Evolutionary conservation across 2,329 filamentous ascomycete genomes (phyloP).

Genomic region (Microdochium nivale): DNA sequence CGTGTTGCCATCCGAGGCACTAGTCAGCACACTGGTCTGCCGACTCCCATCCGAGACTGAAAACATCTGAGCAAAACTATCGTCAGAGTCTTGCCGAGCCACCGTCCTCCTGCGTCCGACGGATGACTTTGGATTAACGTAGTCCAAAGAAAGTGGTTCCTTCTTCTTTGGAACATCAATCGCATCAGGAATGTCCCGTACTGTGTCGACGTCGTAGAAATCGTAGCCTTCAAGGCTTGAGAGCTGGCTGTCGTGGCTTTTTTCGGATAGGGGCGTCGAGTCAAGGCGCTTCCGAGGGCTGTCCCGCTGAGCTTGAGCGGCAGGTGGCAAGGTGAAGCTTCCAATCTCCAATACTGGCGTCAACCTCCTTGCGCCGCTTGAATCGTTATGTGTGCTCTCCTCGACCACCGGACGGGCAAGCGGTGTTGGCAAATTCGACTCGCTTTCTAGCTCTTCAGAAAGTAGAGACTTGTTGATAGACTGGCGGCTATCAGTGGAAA

Average conservation of each 20-base stretch:
- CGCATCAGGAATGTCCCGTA: constrained; percentile 31
- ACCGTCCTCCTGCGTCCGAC: constrained; percentile 18
- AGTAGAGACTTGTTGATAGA: constrained; percentile 35
- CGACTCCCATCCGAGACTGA: constrained; percentile 44
- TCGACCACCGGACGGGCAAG: constrained; percentile 43
- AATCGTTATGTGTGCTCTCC: constrained; percentile 16
- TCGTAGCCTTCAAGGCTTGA: constrained; percentile 55
- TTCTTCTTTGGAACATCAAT: constrained; percentile 43
- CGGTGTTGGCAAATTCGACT: constrained; percentile 53
- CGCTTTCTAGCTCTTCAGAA: constrained; percentile 50
- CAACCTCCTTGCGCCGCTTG: constrained; percentile 27
- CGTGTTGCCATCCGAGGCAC: constrained; percentile 23
- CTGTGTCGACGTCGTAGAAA: constrained; percentile 52
- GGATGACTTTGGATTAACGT: constrained; percentile 20
- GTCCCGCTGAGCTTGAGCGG: constrained; percentile 26
- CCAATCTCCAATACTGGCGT: constrained; percentile 42
- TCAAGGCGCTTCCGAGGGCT: constrained; percentile 36
- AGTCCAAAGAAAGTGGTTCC: constrained; percentile 26
- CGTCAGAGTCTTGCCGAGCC: constrained; percentile 45
- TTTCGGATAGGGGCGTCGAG: constrained; percentile 40
- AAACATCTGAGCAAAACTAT: constrained; percentile 51
- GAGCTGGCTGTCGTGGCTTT: constrained; percentile 40
- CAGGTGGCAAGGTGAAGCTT: constrained; percentile 40
- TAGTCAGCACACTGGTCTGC: constrained; percentile 25
- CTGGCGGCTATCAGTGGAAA: constrained; percentile 22